These are phyloP conservation scores for Macrolepiota albuminosa DNA, from an alignment of 768 basidiomycete genomes.

Conservation along the genomic window DNA sequence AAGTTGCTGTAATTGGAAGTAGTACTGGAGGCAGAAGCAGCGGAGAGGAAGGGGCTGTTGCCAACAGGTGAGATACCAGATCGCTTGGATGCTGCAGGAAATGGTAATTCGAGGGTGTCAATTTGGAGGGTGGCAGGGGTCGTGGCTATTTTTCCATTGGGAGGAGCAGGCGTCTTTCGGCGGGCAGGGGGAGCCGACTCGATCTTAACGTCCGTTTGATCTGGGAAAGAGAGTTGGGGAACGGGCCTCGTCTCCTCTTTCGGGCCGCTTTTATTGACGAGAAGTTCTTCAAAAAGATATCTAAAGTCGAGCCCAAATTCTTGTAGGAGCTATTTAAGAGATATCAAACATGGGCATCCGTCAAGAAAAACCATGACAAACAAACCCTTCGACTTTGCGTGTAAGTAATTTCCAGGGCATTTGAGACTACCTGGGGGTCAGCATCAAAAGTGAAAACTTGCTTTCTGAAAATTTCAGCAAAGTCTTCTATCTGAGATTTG, in stretches of 20 bases:
- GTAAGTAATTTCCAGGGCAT: conserved; percentile 73
- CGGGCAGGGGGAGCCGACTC: conserved; percentile 18
- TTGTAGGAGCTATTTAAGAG: conserved; percentile 60
- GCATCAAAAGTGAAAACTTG: conserved; percentile 89
- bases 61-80: conserved; percentile 15
- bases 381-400: conserved; percentile 80
- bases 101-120: conserved; percentile 13
- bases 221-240: conserved; percentile 26
- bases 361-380: conserved; percentile 10
- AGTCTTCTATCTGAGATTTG: conserved; percentile 76
- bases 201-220: conserved; percentile 24
- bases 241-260: conserved; percentile 28
- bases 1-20: conserved; percentile 8
- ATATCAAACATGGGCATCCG: not conserved
- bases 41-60: conserved; percentile 15
- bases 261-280: conserved; percentile 39
- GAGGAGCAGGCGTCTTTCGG: conserved; percentile 10
- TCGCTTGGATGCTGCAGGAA: conserved; percentile 11
- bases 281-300: conserved; percentile 77
- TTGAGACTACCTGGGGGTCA: conserved; percentile 64
- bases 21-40: conserved; percentile 14
- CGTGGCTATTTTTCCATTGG: not conserved
- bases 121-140: conserved; percentile 4
- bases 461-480: conserved; percentile 79
- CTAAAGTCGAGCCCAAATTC: conserved; percentile 95